These are phyloP conservation scores for Ramalina intermedia DNA, from an alignment of 495 filamentous ascomycete species.

Conservation along the genomic window DNA sequence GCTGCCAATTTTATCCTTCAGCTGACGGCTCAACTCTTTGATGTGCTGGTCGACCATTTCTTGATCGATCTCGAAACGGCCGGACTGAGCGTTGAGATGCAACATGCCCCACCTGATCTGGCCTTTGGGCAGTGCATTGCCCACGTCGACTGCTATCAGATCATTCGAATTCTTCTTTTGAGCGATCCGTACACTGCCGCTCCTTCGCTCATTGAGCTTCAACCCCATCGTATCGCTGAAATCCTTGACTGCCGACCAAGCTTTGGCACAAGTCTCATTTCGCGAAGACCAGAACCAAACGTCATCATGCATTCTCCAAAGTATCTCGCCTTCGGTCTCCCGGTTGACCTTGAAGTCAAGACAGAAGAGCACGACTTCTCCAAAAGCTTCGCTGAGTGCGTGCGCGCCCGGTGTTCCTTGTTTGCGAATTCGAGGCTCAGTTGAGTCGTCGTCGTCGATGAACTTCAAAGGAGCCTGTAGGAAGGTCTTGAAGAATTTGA, in stretches of 20 bases:
- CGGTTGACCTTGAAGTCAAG: constrained; percentile 55
- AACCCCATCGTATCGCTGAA: constrained; percentile 43
- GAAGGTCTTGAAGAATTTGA: constrained; percentile 46
- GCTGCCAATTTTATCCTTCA: constrained; percentile 33
- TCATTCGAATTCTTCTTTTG: not conserved
- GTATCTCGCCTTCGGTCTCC: constrained; percentile 34
- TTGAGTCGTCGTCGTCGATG: constrained; percentile 26
- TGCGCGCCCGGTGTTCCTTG: constrained; percentile 47
- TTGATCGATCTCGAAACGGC: constrained; percentile 49
- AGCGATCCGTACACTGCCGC: constrained; percentile 36
- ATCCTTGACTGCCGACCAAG: constrained; percentile 41
- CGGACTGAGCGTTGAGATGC: constrained; percentile 36
- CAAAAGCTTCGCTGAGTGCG: constrained; percentile 41
- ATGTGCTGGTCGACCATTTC: constrained; percentile 47
- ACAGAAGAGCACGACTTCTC: constrained; percentile 48
- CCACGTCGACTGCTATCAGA: constrained; percentile 5
- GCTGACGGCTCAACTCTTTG: constrained; percentile 42
- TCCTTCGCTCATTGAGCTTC: constrained; percentile 42
- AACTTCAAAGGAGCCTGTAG: constrained; percentile 47
- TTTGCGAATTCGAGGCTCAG: constrained; percentile 29
- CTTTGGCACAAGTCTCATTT: constrained; percentile 36
- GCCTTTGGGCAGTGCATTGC: constrained; percentile 33
- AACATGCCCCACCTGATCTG: constrained; percentile 56
- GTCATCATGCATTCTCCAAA: constrained; percentile 54
- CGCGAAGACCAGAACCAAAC: constrained; percentile 52